phyloP scores from a whole-genome alignment of 225 moss, liverwort and hornwort genomes.

The Ulota crispa region DNA sequence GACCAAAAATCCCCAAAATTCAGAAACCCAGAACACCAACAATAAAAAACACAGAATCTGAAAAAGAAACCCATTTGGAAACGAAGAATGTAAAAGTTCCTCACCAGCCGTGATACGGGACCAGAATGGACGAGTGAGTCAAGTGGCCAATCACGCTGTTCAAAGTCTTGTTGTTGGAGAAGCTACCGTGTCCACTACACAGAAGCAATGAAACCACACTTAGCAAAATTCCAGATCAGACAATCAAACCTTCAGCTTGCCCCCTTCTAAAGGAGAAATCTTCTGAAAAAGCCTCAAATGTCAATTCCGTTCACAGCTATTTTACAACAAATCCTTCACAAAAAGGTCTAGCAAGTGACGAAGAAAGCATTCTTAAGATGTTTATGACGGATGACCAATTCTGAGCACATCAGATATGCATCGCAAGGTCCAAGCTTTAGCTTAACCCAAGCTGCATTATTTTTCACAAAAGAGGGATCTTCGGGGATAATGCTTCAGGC shows the following conservation, averaged over 20 bases:
- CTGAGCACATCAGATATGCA: background rate
- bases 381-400: background rate
- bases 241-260: background rate
- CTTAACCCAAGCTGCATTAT: background rate
- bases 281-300: background rate
- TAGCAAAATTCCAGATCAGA: background rate
- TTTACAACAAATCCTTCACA: background rate
- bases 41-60: background rate
- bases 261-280: background rate
- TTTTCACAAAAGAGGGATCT: background rate
- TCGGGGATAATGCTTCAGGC: background rate
- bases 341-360: background rate
- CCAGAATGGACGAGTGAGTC: slow-evolving; percentile 84
- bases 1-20: slow-evolving; percentile 9
- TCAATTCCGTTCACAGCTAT: background rate
- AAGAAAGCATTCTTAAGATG: background rate
- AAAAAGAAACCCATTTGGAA: background rate
- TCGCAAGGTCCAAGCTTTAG: background rate
- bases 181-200: slow-evolving; percentile 85
- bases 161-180: slow-evolving; percentile 74
- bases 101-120: slow-evolving; percentile 91
- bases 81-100: background rate
- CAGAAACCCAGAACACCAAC: background rate
- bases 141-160: slow-evolving; percentile 81
- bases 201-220: background rate